phyloP scores from a whole-genome alignment of 1,139 yeast species.

The Saccharomyces hybrid region DNA sequence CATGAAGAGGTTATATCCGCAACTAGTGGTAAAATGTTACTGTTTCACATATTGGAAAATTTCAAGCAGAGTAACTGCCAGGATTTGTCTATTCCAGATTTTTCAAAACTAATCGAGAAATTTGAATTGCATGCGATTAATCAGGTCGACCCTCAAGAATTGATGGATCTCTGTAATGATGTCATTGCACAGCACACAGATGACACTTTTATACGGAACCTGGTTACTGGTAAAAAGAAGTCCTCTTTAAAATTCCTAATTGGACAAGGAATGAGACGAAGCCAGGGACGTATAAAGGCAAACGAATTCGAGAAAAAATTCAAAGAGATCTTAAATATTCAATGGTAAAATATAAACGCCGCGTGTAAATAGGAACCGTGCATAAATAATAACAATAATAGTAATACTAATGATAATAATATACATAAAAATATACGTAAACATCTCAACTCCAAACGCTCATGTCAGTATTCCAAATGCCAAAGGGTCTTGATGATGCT shows the following conservation, averaged over 20 bases:
- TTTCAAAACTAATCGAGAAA: slow-evolving; percentile 41
- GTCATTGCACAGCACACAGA: slow-evolving; percentile 41
- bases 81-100: slow-evolving; percentile 25
- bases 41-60: slow-evolving; percentile 51
- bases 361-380: slow-evolving; percentile 3
- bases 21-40: slow-evolving; percentile 58
- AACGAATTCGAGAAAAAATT: slow-evolving; percentile 41
- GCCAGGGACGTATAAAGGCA: slow-evolving; percentile 61
- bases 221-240: slow-evolving; percentile 49
- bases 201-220: slow-evolving; percentile 50
- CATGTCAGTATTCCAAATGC: slow-evolving; percentile 32
- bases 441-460: slow-evolving; percentile 30
- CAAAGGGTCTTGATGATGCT: slow-evolving; percentile 16
- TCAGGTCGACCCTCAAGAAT: slow-evolving; percentile 37
- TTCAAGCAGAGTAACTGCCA: slow-evolving; percentile 31
- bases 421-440: slow-evolving; percentile 5
- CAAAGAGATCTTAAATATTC: slow-evolving; percentile 25
- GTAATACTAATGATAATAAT: slow-evolving; percentile 1
- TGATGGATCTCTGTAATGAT: slow-evolving; percentile 45
- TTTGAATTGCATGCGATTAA: slow-evolving; percentile 41
- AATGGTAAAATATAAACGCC: slow-evolving; percentile 11
- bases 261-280: slow-evolving; percentile 76
- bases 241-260: slow-evolving; percentile 66
- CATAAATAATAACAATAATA: slow-evolving; percentile 1
- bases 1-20: slow-evolving; percentile 39